Evolutionary conservation across 2,329 filamentous ascomycete genomes (phyloP), one percentile per base, ranked within the genome.

Genomic region (Exserohilum rostratum): DNA sequence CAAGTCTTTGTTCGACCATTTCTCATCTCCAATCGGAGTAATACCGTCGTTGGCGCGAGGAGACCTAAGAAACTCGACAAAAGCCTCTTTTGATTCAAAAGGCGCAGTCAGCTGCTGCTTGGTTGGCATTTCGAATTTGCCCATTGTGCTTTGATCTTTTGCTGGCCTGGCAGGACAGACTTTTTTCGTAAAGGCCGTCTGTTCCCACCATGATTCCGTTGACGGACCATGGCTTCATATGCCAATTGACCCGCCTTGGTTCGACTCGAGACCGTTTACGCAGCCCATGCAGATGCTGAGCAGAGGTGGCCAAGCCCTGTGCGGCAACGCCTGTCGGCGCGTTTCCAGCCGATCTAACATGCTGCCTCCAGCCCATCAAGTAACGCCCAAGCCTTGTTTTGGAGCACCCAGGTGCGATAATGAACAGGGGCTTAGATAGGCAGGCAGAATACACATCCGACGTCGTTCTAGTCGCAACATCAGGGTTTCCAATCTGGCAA

Each of bases 1-100:
- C 12, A 68, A 58, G 53, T 68, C 65, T 53, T 63, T 66, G 35
- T 68, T 68, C 2, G 62, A 65, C 65, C 63, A 68, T 58, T 31
- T 62, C 31, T 59, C 38, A 31, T 66, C 54, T 2, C 64, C 63
- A 25, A 65, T 52, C 5, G 55, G 50, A 11, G 39, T 33, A 3
- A 57, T 55, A 3, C 58, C 61, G 6, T 64, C 57, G 15, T 59
- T 57, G 10, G 49, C 46, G n/a, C 61, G 49, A 6, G 61, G 58
- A 13, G 62, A 51, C 27, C 55, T 55, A 11, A 66, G 20, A 29
- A 57, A 57, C 2, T 62, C 55, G 7, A 67, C 30, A 37, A 67
- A 65, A 2, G 63, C 65, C 12, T 56, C 60, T 17, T 58, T 66
- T 6, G 65, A 67, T 7, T 44, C 48, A 33, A 66, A 66, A 6